Conservation (phyloP, 768 basidiomycete species). For the Boletales sp. region DNA sequence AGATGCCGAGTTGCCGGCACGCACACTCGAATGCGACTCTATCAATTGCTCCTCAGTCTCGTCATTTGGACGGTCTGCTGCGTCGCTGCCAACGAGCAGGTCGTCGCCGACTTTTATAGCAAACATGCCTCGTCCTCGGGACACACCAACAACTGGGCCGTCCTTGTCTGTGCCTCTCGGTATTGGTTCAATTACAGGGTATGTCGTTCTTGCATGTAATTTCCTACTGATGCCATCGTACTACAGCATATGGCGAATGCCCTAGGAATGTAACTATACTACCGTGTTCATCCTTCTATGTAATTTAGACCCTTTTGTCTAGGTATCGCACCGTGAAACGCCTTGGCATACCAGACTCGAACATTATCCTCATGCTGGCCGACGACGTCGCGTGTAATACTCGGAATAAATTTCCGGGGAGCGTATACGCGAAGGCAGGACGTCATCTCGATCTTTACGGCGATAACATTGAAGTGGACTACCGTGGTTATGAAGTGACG, state of each 20-base stretch:
- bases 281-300: background rate
- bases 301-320: slow-evolving; percentile 3
- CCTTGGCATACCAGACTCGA: slow-evolving; percentile 95
- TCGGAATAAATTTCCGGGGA: slow-evolving; percentile 87
- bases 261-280: slow-evolving; percentile 78
- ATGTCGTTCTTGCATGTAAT: slow-evolving; percentile 24
- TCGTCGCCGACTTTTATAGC: slow-evolving; percentile 46
- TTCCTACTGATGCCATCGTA: background rate
- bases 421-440: slow-evolving; percentile 86
- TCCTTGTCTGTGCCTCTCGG: slow-evolving; percentile 88
- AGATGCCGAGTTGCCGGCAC: slow-evolving; percentile 27
- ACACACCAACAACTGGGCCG: slow-evolving; percentile 99
- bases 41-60: slow-evolving; percentile 33
- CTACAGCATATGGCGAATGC: slow-evolving; percentile 98
- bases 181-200: slow-evolving; percentile 99
- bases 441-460: slow-evolving; percentile 88
- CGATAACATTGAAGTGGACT: slow-evolving; percentile 96
- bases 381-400: slow-evolving; percentile 95
- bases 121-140: slow-evolving; percentile 34
- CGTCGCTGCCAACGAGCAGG: slow-evolving; percentile 31
- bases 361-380: slow-evolving; percentile 98
- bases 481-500: slow-evolving; percentile 96
- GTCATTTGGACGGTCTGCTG: slow-evolving; percentile 33
- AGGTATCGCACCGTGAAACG: slow-evolving; percentile 99
- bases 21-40: slow-evolving; percentile 21